These are phyloP conservation scores for Hymenochaete sp. DNA, from an alignment of 1,284 basidiomycete species.

Conservation along the genomic window DNA sequence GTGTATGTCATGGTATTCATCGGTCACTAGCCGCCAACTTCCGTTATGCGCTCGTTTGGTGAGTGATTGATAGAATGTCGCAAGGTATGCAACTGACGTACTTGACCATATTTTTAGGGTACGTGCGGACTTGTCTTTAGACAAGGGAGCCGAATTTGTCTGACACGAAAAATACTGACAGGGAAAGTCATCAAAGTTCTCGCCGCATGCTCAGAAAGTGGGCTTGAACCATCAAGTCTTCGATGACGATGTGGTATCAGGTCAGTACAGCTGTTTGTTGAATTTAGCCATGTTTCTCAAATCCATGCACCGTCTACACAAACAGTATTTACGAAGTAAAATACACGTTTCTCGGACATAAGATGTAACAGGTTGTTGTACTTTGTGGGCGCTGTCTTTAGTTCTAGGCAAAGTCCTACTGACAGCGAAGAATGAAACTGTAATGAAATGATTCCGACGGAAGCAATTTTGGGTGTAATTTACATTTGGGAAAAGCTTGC, in stretches of 20 bases:
- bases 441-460: no score
- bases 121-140: background rate
- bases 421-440: no score
- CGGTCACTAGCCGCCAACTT: constrained; percentile 85
- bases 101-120: constrained; percentile 1
- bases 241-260: constrained; percentile 92
- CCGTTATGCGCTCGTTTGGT: constrained; percentile 88
- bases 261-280: no score
- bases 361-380: no score
- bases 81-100: background rate
- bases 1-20: constrained; percentile 89
- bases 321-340: constrained; percentile 20
- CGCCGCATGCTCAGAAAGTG: constrained; percentile 90
- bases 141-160: background rate
- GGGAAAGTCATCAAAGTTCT: constrained; percentile 88
- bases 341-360: background rate
- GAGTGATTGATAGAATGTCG: constrained; percentile 24
- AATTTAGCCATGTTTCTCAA: background rate
- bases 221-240: constrained; percentile 82
- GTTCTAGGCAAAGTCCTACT: no score
- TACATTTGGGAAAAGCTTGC: no score
- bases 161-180: constrained; percentile 22
- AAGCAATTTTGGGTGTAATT: no score
- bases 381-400: no score
- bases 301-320: constrained; percentile 28